Percentiles rank a stretch among this genome's conserved stretches.
phyloP scores from a whole-genome alignment of 768 basidiomycete genomes.

The Termitomyces sp. region DNA sequence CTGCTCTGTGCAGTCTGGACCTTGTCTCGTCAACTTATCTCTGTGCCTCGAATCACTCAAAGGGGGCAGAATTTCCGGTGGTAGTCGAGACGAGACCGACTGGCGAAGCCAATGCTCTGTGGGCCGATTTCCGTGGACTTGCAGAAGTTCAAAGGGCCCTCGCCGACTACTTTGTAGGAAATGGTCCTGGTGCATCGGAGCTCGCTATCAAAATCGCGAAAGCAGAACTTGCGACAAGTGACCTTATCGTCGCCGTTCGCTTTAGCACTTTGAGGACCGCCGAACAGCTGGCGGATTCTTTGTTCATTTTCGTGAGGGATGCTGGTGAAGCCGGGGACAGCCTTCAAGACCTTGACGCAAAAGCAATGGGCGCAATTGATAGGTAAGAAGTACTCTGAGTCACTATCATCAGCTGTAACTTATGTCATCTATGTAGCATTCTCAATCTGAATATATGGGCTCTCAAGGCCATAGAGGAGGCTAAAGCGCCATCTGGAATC shows the following conservation, averaged over 20 bases:
- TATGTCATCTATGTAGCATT: constrained; percentile 25
- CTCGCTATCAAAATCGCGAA: constrained; percentile 44
- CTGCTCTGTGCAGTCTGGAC: not conserved
- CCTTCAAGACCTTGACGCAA: constrained; percentile 39
- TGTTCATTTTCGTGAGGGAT: constrained; percentile 34
- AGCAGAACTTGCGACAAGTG: constrained; percentile 49
- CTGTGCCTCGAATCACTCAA: not conserved
- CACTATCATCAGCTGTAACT: not conserved
- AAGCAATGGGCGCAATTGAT: constrained; percentile 46
- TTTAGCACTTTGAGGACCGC: constrained; percentile 38
- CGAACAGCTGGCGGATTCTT: constrained; percentile 33
- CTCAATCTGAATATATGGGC: constrained; percentile 47
- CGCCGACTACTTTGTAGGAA: constrained; percentile 40
- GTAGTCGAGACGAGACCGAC: not conserved
- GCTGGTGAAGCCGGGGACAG: constrained; percentile 37
- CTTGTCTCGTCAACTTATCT: not conserved
- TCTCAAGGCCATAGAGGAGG: constrained; percentile 33
- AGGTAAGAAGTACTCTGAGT: constrained; percentile 25
- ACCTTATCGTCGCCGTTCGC: constrained; percentile 43
- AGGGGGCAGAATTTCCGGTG: not conserved
- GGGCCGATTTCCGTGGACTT: constrained; percentile 36
- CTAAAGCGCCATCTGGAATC: not conserved
- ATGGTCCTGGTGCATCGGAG: constrained; percentile 35
- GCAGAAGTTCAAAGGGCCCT: constrained; percentile 33
- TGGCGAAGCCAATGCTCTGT: not conserved